These are phyloP conservation scores for Glaciozyma antarctica DNA, from an alignment of 768 basidiomycete species.

Conservation along the genomic window DNA sequence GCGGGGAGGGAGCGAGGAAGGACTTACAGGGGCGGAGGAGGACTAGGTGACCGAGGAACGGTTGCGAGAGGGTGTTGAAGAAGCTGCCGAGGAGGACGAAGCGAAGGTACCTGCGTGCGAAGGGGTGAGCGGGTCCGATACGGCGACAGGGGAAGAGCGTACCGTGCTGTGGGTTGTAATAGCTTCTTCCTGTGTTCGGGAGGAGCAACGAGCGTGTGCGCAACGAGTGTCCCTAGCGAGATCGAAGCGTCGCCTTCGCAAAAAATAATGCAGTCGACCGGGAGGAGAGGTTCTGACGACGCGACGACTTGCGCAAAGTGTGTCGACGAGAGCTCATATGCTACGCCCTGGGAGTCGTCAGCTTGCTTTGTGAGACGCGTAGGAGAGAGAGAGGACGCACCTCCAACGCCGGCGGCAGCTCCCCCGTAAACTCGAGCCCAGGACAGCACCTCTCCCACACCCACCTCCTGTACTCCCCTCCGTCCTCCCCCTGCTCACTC, in stretches of 20 bases:
- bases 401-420: constrained; percentile 18
- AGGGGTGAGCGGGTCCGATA: neutral
- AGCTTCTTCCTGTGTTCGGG: neutral
- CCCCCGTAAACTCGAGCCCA: constrained; percentile 6
- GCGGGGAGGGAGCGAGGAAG: too few relatives aligned
- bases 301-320: neutral
- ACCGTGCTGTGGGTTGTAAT: too few relatives aligned
- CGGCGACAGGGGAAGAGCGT: too few relatives aligned
- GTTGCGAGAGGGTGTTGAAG: constrained; percentile 17
- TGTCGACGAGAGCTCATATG: neutral
- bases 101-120: constrained; percentile 6
- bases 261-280: constrained; percentile 2
- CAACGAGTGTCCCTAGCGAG: neutral
- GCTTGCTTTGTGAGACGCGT: too few relatives aligned
- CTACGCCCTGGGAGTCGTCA: constrained; percentile 9
- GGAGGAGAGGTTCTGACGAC: neutral
- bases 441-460: constrained; percentile 15
- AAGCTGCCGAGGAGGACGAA: constrained; percentile 15
- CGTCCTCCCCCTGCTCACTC: neutral
- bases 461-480: constrained; percentile 13
- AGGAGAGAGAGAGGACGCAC: neutral
- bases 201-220: neutral
- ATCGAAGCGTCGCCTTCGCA: constrained; percentile 10
- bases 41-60: constrained; percentile 18
- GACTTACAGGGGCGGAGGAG: constrained; percentile 8